Base-by-base conservation (phyloP, 202 grass and related monocot genomes). In the Schoenoplectus tabernaemontani region DNA sequence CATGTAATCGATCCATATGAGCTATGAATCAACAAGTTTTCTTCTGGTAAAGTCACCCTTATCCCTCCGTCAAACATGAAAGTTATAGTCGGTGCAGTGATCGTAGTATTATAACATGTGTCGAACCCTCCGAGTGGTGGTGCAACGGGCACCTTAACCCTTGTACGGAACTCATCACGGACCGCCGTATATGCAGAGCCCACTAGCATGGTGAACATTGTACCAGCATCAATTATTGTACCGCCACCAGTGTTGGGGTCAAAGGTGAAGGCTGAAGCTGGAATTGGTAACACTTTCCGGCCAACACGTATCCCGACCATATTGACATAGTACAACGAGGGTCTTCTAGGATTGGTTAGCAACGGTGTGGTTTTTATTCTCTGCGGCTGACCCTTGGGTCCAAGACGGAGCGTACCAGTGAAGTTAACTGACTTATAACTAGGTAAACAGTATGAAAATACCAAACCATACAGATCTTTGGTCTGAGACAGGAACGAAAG, bases 381-480 rank as follows among this genome's bases (percentile, higher is more conserved):
- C 76, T 78, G 68, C 0, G 91, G 91, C 28, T 97, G 93, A 20
- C 87, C 91, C 1, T 64, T 24, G 7, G 87, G 82, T 0, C 93
- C 91, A 1, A 97, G 93, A 75, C 82, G 59, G 5, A 97, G 87
- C 4, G 91, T 88, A n/a, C 91, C 93, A 0, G 93, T 91, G 87
- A 97, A 97, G 64, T 93, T 93, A 13, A 88, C 79, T 4, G 89
- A 88, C 43, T 74, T 97, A 82, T 89, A 97, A 85, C 63, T 91
- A 0, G 93, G 93, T 16, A 97, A 87, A 82, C 91, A 97, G 89
- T 93, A 97, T 33, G 93, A 97, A 86, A 97, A 97, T 22, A 88
- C 82, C 5, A 82, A 81, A 9, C 51, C 84, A 47, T 91, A 93
- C 2, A 85, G 34, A 74, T 76, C 58, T 63, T 79, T 91, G 5